phyloP scores from a whole-genome alignment of 345 rosid genomes.

The Turnera subulata region DNA sequence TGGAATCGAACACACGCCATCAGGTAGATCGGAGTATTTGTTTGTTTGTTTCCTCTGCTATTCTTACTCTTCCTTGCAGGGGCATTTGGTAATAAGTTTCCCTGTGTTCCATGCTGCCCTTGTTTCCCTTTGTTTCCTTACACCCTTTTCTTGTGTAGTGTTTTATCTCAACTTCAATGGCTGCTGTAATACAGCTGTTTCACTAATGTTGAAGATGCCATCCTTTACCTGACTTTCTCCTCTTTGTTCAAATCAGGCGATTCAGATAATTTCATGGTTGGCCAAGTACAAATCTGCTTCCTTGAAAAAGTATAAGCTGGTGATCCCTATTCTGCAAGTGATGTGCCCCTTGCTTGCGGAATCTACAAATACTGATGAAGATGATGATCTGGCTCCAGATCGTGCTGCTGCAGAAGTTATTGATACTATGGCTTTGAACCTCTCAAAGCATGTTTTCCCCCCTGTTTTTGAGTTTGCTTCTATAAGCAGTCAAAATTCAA shows the following conservation, averaged over 20 bases:
- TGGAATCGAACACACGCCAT: constrained; percentile 84
- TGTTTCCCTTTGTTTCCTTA: no score
- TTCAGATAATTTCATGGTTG: constrained; percentile 98
- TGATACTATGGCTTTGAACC: constrained; percentile 91
- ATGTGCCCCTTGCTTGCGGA: constrained; percentile 96
- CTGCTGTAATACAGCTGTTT: constrained; percentile 4
- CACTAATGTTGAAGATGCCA: not conserved
- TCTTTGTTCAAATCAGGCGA: constrained; percentile 56
- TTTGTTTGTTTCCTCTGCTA: constrained; percentile 6
- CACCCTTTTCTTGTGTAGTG: no score
- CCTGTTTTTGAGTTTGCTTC: constrained; percentile 88
- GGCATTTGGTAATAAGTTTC: no score
- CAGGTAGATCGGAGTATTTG: constrained; percentile 58
- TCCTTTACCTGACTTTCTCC: constrained; percentile 18
- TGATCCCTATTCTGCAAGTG: constrained; percentile 84
- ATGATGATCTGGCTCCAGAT: constrained; percentile 97
- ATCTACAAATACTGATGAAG: constrained; percentile 66
- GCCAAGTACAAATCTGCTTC: constrained; percentile 88
- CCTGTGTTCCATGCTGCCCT: no score
- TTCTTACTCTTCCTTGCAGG: not conserved
- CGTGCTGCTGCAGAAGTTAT: constrained; percentile 99
- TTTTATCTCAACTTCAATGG: no score
- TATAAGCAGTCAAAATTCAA: constrained; percentile 56
- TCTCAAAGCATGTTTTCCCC: constrained; percentile 79
- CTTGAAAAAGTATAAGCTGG: constrained; percentile 79